Evolutionary conservation across 2,329 filamentous ascomycete genomes (phyloP), one percentile per base, ranked within the genome.

Genomic region (Ceratocystis variospora): DNA sequence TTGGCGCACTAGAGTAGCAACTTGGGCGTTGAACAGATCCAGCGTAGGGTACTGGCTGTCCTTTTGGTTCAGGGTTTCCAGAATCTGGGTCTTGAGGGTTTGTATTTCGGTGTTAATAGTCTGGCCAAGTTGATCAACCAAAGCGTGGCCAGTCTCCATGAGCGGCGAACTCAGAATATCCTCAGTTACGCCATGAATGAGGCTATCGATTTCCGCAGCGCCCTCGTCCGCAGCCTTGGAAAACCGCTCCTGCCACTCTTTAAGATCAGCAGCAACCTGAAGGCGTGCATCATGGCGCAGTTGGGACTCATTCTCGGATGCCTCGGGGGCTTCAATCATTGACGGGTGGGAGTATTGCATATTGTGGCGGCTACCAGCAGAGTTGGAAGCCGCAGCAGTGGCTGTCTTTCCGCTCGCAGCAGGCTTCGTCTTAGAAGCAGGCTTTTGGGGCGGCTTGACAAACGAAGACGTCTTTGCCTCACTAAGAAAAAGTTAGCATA

Each of bases 161-260:
- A 77, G 76, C 67, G 76, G 75, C 15, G 78, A 73, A 7, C 37
- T 53, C 31, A 66, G 25, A 41, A 68, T 69, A n/a, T 57, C 45
- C 19, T 59, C 28, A 5, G 76, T 73, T 46, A 85, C 82, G 66
- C 89, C 86, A 45, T 81, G 78, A 19, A 87, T 77, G 45, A 85
- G 82, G 3, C 84, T 80, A 44, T 93, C 88, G 68, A 97, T 90
- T 69, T 94, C 83, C 22, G 73, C 72, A 3, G 82, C 82, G 4
- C 91, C 92, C 73, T 95, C 91, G 68, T 95, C 88, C 6, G 90
- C 90, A 8, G 91, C 91, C 68, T 86, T 84, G 33, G 88, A 83
- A 73, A 96, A 96, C 72, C 96, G 95, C 69, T 84, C 84, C 75
- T 96, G 88, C 93, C 94, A 99, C 66, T 82, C 81, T 70, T 84